phyloP scores from a whole-genome alignment of 495 filamentous ascomycete genomes.

The Tuber aestivum region DNA sequence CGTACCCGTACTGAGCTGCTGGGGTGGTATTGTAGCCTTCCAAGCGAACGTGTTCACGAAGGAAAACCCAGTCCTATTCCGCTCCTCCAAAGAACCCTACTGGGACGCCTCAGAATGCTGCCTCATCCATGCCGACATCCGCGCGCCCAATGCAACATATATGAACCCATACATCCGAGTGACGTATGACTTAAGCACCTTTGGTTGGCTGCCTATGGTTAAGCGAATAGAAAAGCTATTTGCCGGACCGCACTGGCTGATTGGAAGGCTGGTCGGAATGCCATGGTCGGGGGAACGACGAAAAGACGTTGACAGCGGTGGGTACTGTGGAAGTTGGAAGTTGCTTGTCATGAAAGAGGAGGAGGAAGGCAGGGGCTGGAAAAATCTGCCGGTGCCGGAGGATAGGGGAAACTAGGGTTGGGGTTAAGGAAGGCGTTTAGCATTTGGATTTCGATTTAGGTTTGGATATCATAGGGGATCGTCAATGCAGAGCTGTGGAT shows the following conservation, averaged over 20 bases:
- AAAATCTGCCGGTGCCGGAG: constrained; percentile 45
- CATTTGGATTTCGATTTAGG: neutral
- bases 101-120: constrained; percentile 80
- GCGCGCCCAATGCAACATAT: constrained; percentile 54
- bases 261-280: constrained; percentile 50
- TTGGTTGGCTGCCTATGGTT: constrained; percentile 53
- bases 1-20: constrained; percentile 69
- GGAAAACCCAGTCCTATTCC: constrained; percentile 54
- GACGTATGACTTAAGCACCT: constrained; percentile 54
- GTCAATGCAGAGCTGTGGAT: neutral
- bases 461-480: neutral
- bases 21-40: constrained; percentile 77
- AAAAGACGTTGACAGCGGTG: constrained; percentile 52
- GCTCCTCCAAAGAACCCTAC: constrained; percentile 57
- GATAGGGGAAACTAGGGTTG: neutral
- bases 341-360: constrained; percentile 55
- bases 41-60: constrained; percentile 58
- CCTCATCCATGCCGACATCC: constrained; percentile 67
- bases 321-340: constrained; percentile 54
- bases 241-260: constrained; percentile 51
- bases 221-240: constrained; percentile 58
- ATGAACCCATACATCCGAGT: constrained; percentile 69
- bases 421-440: neutral
- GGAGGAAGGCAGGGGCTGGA: constrained; percentile 53
- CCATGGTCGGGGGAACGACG: constrained; percentile 58